A percentile compares a stretch with the other conserved stretches of the same genome.
phyloP scores from a whole-genome alignment of 345 rosid genomes.

The Lepidium didymum region DNA sequence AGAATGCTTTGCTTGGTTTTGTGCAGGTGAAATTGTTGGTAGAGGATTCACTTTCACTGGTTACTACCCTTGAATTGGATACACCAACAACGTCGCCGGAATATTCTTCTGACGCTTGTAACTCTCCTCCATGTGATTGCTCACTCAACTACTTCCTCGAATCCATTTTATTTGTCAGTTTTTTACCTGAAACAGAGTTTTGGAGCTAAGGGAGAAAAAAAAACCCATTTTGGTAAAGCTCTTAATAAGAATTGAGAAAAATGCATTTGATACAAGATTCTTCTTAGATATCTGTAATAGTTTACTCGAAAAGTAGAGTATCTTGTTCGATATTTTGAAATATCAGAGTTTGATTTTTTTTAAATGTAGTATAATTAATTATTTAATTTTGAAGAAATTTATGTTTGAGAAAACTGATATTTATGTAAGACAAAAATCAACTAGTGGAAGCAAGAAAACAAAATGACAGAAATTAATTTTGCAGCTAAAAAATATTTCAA shows the following conservation, averaged over 20 bases:
- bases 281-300: not conserved
- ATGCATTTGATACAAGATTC: slow-evolving; percentile 4
- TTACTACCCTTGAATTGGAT: slow-evolving; percentile 35
- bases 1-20: slow-evolving; percentile 61
- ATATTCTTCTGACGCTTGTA: not conserved
- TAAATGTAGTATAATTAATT: no score
- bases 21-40: slow-evolving; percentile 61
- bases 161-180: not conserved
- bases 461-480: no score
- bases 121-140: not conserved
- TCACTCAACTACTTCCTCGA: not conserved
- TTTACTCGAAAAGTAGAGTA: not conserved
- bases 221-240: slow-evolving; percentile 3
- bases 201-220: not conserved
- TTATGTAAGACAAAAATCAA: no score
- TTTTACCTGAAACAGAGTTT: not conserved
- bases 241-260: slow-evolving; percentile 12
- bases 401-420: not conserved
- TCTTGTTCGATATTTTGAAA: not conserved
- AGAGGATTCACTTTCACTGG: slow-evolving; percentile 67
- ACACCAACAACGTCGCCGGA: not conserved
- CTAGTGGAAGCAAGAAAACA: not conserved
- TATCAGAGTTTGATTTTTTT: not conserved
- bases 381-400: not conserved
- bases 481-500: not conserved